phyloP scores from a whole-genome alignment of 2,329 filamentous ascomycete genomes.

The Phyllosticta ampelicida region DNA sequence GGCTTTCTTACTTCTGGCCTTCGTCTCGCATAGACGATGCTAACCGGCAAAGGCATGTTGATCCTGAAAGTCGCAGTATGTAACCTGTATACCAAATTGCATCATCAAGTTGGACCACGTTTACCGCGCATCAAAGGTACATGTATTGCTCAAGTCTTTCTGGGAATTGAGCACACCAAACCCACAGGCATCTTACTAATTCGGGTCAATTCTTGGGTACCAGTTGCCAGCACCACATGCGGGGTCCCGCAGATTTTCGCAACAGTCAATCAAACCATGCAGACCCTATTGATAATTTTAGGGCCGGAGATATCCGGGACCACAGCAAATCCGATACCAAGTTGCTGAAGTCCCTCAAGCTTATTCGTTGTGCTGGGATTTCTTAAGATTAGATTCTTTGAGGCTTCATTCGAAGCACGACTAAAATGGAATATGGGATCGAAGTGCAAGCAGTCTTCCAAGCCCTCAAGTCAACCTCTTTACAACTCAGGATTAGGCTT shows the following conservation, averaged over 20 bases:
- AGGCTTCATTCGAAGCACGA: not conserved
- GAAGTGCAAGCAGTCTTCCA: not conserved
- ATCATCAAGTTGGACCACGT: not conserved
- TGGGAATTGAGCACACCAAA: not conserved
- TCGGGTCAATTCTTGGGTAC: not conserved
- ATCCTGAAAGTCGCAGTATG: not conserved
- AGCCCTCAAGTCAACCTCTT: constrained; percentile 21
- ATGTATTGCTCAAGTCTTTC: not conserved
- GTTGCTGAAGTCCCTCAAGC: not conserved
- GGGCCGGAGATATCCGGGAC: not conserved
- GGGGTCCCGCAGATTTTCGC: not conserved
- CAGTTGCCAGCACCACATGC: not conserved
- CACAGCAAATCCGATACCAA: too few relatives aligned
- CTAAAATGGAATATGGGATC: not conserved
- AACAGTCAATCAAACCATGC: not conserved
- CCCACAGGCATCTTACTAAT: not conserved
- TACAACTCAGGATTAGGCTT: constrained; percentile 29
- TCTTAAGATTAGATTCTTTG: not conserved
- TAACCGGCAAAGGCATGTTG: too few relatives aligned
- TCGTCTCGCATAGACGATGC: too few relatives aligned
- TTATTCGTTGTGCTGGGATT: not conserved
- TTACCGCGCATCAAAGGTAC: not conserved
- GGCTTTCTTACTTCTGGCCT: too few relatives aligned
- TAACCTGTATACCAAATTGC: not conserved
- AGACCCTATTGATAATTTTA: not conserved